These are phyloP conservation scores for Sphagnum fallax DNA, from an alignment of 228 moss, liverwort and hornwort genomes.

Conservation along the genomic window DNA sequence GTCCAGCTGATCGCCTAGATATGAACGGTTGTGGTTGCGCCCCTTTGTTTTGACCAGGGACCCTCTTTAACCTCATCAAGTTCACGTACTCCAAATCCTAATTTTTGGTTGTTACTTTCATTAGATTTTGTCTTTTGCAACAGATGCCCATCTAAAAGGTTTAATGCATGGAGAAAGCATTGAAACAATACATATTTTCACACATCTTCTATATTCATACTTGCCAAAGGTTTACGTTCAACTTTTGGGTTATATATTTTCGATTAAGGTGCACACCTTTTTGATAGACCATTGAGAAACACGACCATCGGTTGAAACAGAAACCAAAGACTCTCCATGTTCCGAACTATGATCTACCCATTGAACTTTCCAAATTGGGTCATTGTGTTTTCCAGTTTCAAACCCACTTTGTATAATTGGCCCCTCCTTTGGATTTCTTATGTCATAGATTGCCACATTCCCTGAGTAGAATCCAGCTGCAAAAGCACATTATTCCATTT, in stretches of 20 bases:
- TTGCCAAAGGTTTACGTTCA: too few relatives aligned
- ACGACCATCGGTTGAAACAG: conserved; percentile 90
- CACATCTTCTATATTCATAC: neutral
- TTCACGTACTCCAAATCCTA: conserved; percentile 91
- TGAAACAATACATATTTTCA: neutral
- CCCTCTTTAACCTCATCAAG: conserved; percentile 80
- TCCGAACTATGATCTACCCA: conserved; percentile 81
- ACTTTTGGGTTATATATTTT: too few relatives aligned
- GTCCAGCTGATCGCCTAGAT: conserved; percentile 78
- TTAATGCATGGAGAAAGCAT: neutral
- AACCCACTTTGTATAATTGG: conserved; percentile 82
- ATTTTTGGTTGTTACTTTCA: neutral
- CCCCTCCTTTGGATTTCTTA: conserved; percentile 72
- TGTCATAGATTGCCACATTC: conserved; percentile 83
- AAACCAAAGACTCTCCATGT: conserved; percentile 81
- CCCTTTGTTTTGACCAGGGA: conserved; percentile 65
- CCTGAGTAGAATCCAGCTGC: conserved; percentile 90
- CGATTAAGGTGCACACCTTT: conserved; percentile 42
- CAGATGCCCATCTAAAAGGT: neutral
- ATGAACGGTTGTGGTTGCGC: conserved; percentile 97
- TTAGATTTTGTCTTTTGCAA: neutral
- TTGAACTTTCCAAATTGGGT: conserved; percentile 95
- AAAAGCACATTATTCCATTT: neutral
- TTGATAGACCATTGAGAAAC: conserved; percentile 95
- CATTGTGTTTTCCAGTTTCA: conserved; percentile 70